Conservation (phyloP, 73 alveolate genomes). For the Blepharisma japonicum region DNA sequence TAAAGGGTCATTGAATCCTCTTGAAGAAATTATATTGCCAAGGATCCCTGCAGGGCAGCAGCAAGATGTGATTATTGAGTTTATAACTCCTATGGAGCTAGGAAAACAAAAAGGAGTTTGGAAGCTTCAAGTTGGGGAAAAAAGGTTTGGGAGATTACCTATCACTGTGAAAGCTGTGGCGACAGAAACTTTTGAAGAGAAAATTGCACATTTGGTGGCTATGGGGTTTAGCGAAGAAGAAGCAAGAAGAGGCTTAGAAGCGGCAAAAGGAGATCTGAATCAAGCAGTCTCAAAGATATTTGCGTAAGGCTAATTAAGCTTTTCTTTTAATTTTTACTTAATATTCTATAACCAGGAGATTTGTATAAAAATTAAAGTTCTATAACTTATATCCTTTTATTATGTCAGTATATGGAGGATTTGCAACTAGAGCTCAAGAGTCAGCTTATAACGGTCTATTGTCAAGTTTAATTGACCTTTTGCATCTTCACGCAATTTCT, state of each 20-base stretch:
- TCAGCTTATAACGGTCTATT: too few species aligned
- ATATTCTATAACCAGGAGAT: too few species aligned
- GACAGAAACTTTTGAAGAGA: not conserved
- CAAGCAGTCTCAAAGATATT: too few species aligned
- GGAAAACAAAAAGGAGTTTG: slow-evolving; percentile 31
- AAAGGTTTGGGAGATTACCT: slow-evolving; percentile 25
- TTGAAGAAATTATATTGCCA: slow-evolving; percentile 4
- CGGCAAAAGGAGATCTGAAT: too few species aligned
- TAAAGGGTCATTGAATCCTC: not conserved
- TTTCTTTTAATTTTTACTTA: too few species aligned
- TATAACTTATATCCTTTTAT: too few species aligned
- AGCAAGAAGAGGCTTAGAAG: not conserved
- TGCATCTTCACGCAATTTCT: too few species aligned
- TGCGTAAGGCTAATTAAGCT: too few species aligned
- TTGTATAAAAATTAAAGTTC: too few species aligned
- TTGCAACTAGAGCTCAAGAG: too few species aligned
- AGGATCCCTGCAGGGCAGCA: not conserved
- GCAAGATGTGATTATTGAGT: not conserved
- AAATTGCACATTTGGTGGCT: not conserved
- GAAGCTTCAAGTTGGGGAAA: not conserved
- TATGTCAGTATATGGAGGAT: too few species aligned
- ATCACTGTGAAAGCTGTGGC: not conserved
- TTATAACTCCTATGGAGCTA: not conserved
- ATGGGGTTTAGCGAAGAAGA: slow-evolving; percentile 10
- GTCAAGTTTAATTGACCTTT: too few species aligned